Percentiles rank a stretch among this genome's conserved stretches.
Conservation (phyloP, 164 flowering plant genomes). For the Dillenia turbinata region DNA sequence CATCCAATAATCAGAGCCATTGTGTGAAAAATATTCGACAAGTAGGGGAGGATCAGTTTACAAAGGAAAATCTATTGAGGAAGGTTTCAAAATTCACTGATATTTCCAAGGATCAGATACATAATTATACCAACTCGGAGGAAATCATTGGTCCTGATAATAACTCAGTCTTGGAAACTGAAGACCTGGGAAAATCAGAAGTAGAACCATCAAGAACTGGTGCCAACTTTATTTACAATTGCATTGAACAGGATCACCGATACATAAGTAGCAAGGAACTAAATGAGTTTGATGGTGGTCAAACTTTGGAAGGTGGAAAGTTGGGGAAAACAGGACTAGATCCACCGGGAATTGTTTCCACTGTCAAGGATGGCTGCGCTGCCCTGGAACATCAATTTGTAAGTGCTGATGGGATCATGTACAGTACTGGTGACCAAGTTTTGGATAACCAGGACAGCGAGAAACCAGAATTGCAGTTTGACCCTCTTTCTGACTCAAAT, state of each 20-base stretch:
- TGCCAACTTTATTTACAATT: slow-evolving; percentile 7
- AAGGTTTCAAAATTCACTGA: slow-evolving; percentile 3
- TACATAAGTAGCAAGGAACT: slow-evolving; percentile 13
- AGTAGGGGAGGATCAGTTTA: slow-evolving; percentile 13
- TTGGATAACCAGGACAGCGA: too few species aligned
- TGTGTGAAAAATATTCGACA: slow-evolving; percentile 16
- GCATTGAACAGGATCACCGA: slow-evolving; percentile 14
- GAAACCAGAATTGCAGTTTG: slow-evolving; percentile 11
- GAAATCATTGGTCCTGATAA: too few species aligned
- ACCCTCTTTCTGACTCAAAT: slow-evolving; percentile 29
- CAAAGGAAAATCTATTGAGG: slow-evolving; percentile 10
- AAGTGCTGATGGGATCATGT: too few species aligned
- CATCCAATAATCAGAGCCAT: slow-evolving; percentile 16
- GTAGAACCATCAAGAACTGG: too few species aligned
- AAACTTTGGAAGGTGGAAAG: slow-evolving; percentile 10
- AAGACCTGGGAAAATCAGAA: too few species aligned
- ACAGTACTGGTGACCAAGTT: too few species aligned
- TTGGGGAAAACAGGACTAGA: slow-evolving; percentile 2
- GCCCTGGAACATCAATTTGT: too few species aligned
- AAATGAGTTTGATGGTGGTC: slow-evolving; percentile 9
- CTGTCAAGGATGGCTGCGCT: too few species aligned
- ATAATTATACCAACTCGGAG: too few species aligned
- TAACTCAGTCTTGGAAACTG: too few species aligned
- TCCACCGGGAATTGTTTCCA: too few species aligned
- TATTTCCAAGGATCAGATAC: too few species aligned